A percentile compares a stretch with the other conserved stretches of the same genome.
Conservation (phyloP, 225 moss, liverwort and hornwort species). For the Anthoceros angustus region DNA sequence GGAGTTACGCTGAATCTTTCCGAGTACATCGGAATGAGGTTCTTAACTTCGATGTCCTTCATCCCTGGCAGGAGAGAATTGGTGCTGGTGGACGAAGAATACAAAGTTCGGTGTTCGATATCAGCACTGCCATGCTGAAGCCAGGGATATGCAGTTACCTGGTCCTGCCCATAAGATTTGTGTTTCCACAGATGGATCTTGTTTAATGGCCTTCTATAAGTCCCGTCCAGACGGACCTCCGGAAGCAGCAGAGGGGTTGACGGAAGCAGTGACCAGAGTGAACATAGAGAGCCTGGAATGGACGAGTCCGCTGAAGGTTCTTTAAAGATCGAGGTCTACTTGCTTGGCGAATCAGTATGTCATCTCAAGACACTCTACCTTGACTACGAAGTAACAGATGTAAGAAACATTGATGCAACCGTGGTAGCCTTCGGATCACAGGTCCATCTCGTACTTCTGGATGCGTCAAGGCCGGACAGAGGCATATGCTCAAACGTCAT, state of each 20-base stretch:
- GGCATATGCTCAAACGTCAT: conserved; percentile 16
- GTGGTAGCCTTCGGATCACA: conserved; percentile 28
- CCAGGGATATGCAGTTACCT: conserved; percentile 19
- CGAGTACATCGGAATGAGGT: conserved; percentile 10
- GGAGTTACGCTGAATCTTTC: conserved; percentile 14
- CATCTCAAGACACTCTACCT: conserved; percentile 14
- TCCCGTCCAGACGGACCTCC: neutral
- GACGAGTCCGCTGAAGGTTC: neutral
- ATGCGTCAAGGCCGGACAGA: conserved; percentile 6
- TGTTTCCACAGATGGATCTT: conserved; percentile 32
- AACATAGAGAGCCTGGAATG: neutral
- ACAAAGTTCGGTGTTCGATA: conserved; percentile 23
- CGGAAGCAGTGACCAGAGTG: neutral
- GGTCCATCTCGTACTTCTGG: conserved; percentile 29
- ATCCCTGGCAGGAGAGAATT: conserved; percentile 33
- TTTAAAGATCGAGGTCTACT: conserved; percentile 22
- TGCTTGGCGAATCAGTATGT: conserved; percentile 16
- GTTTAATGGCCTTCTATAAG: conserved; percentile 19
- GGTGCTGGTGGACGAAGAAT: conserved; percentile 24
- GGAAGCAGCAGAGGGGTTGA: neutral
- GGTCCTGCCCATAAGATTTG: conserved; percentile 15
- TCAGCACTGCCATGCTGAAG: conserved; percentile 24
- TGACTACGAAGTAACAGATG: conserved; percentile 1
- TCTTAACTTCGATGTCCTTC: conserved; percentile 38
- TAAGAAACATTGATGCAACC: conserved; percentile 8